A percentile compares a stretch with the other conserved stretches of the same genome.
Evolutionary conservation across 345 rosid genomes (phyloP).

Genomic region (Populus nigra): DNA sequence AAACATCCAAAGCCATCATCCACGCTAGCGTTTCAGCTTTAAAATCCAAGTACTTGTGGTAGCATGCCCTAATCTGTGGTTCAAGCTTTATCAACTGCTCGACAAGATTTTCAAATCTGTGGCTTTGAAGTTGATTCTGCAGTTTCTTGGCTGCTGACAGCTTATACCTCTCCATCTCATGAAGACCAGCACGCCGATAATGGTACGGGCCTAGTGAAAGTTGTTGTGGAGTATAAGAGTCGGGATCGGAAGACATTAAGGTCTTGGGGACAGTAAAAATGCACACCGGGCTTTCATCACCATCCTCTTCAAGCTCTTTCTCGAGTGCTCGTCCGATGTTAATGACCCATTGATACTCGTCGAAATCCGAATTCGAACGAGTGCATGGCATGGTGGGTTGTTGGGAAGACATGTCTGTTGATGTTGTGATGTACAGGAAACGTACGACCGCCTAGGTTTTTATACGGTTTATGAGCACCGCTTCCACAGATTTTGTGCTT

Average conservation of each 20-base stretch:
- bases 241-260: constrained; percentile 40
- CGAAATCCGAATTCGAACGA: constrained; percentile 29
- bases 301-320: constrained; percentile 49
- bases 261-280: constrained; percentile 63
- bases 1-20: constrained; percentile 69
- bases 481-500: not conserved
- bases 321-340: constrained; percentile 20
- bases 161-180: constrained; percentile 63
- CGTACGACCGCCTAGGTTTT: not conserved
- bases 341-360: constrained; percentile 55
- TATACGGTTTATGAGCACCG: not conserved
- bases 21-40: constrained; percentile 51
- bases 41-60: constrained; percentile 44
- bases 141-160: constrained; percentile 46
- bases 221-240: constrained; percentile 56
- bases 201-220: constrained; percentile 77
- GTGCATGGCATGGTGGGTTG: not conserved
- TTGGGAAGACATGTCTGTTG: not conserved
- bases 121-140: constrained; percentile 28
- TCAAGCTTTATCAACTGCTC: constrained; percentile 40
- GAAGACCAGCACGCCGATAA: constrained; percentile 51
- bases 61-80: constrained; percentile 45
- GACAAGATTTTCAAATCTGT: constrained; percentile 42
- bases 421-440: no score
- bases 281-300: constrained; percentile 30